Conservation (phyloP, 1,284 basidiomycete genomes). For the Moesziomyces aphidis region DNA sequence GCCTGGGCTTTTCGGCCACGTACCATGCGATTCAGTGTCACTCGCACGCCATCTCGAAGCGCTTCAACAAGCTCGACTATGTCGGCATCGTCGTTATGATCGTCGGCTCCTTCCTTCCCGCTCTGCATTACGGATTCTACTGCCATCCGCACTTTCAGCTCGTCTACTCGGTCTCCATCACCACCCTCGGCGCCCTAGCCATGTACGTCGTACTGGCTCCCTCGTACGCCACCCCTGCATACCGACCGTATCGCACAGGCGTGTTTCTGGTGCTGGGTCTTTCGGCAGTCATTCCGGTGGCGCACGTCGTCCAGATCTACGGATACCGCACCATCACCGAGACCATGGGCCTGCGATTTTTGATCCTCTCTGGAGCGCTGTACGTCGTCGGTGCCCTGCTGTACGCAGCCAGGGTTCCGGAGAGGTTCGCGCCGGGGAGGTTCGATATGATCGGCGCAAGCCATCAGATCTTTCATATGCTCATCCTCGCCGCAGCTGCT, state of each 20-base stretch:
- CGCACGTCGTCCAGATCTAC: slow-evolving; percentile 73
- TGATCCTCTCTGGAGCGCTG: slow-evolving; percentile 52
- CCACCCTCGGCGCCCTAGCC: slow-evolving; percentile 75
- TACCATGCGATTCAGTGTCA: slow-evolving; percentile 84
- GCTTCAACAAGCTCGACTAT: slow-evolving; percentile 61
- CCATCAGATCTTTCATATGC: slow-evolving; percentile 76
- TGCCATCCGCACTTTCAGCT: slow-evolving; percentile 57
- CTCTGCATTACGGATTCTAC: slow-evolving; percentile 64
- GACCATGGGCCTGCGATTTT: slow-evolving; percentile 59
- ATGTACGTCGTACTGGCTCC: slow-evolving; percentile 83
- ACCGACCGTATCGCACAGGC: slow-evolving; percentile 80
- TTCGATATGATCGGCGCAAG: slow-evolving; percentile 78
- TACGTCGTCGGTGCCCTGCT: slow-evolving; percentile 59
- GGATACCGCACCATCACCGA: slow-evolving; percentile 65
- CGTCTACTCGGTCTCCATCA: slow-evolving; percentile 70
- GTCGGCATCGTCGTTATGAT: slow-evolving; percentile 73
- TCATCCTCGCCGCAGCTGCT: slow-evolving; percentile 81
- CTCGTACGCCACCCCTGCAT: slow-evolving; percentile 79
- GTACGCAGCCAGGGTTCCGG: slow-evolving; percentile 81
- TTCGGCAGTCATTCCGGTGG: slow-evolving; percentile 78
- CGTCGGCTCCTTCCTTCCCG: slow-evolving; percentile 80
- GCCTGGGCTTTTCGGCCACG: slow-evolving; percentile 79
- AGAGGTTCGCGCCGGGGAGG: slow-evolving; percentile 79
- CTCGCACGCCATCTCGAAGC: slow-evolving; percentile 73
- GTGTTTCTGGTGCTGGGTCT: slow-evolving; percentile 85